Evolutionary conservation across 768 basidiomycete species (phyloP), one percentile per base, ranked within the genome.

Genomic region (Leccinum boreale): DNA sequence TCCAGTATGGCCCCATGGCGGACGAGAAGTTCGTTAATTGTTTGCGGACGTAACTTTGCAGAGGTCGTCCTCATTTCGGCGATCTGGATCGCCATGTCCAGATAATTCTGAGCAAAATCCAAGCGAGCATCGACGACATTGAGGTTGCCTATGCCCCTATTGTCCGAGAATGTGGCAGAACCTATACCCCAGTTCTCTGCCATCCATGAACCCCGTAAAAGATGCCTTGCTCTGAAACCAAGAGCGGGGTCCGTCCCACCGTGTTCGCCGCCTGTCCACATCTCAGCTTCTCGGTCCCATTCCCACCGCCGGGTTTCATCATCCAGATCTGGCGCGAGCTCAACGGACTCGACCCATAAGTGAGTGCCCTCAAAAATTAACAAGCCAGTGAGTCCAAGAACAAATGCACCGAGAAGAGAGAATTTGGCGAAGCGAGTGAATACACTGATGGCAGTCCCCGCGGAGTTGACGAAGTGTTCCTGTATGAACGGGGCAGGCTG

Each of bases 161-260:
- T 71, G 36, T 70, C 71, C 8, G 67, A 66, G 52, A 71, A 67
- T n/a, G 75, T 66, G 53, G 74, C 74, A 24, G 78, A 70, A 7
- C 80, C 81, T 10, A 76, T 74, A 17, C 83, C 84, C 85, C 88
- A 88, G 60, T 87, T 75, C 57, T 82, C 78, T 1, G 83, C 82
- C 73, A 86, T 84, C 88, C 89, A 92, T 12, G 89, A 87, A 29
- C 81, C 79, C 33, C 89, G 84, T 1, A 87, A 72, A 44, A 81
- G 78, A 67, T 87, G 84, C 26, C 86, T 75, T 21, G 79, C 87
- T 63, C 74, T 76, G 66, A 81, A 78, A 3, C 87, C 85, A 9
- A 91, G 73, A n/a, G 74, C 81, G 4, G 85, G 79, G 68, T 91
- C 87, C n/a, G 89, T 91, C 49, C 89, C 90, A 5, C 85, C 86